Evolutionary conservation across 139 green algal genomes (phyloP).

Genomic region (Closterium sp.): DNA sequence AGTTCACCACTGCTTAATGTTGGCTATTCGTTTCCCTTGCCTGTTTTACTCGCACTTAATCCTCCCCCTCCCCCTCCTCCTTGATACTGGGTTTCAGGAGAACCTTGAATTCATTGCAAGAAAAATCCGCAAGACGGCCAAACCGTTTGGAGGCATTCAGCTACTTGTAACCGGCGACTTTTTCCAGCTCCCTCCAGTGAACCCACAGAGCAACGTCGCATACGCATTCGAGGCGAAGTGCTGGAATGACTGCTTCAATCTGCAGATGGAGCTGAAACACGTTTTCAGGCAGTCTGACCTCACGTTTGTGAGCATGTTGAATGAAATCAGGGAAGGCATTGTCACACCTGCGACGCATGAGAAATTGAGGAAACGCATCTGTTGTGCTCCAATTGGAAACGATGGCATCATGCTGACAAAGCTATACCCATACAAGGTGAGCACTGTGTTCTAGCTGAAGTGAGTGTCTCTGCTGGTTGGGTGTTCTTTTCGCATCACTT

Average conservation of each 20-base stretch:
- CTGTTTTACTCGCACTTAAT: neutral
- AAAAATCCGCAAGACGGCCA: conserved; percentile 5
- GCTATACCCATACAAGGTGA: conserved; percentile 40
- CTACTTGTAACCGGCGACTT: conserved; percentile 74
- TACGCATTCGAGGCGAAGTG: conserved; percentile 65
- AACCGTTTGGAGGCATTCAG: conserved; percentile 71
- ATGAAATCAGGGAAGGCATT: conserved; percentile 54
- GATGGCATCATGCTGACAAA: conserved; percentile 28
- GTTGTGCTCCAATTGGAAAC: neutral
- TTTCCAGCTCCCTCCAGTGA: conserved; percentile 70
- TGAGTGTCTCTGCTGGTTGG: neutral
- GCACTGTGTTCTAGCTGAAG: neutral
- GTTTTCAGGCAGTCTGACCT: conserved; percentile 65
- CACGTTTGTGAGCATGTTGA: conserved; percentile 65
- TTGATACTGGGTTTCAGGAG: conserved; percentile 20
- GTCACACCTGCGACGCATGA: neutral
- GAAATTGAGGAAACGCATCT: neutral
- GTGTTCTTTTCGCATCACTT: neutral
- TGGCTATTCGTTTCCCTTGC: neutral
- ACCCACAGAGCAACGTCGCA: conserved; percentile 15
- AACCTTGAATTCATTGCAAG: conserved; percentile 38
- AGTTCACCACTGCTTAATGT: conserved; percentile 1
- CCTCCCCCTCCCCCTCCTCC: too few species aligned
- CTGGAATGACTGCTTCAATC: conserved; percentile 58
- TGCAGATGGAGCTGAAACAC: conserved; percentile 56